phyloP scores from a whole-genome alignment of 495 filamentous ascomycete genomes.

The Talaromyces nanjingensis region DNA sequence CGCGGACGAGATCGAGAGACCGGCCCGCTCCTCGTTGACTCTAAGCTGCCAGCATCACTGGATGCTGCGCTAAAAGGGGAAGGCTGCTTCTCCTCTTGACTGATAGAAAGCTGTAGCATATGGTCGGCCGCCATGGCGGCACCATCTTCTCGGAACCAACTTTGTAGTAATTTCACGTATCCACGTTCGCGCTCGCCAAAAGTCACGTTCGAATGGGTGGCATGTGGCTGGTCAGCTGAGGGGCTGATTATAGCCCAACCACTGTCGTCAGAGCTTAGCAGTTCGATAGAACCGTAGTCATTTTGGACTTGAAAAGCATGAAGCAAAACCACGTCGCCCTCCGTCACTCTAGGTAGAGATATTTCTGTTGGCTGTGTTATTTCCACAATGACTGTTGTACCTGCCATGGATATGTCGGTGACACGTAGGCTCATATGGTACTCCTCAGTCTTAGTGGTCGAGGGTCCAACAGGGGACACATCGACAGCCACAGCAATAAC shows the following conservation, averaged over 20 bases:
- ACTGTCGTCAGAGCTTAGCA: constrained; percentile 42
- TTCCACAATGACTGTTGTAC: constrained; percentile 45
- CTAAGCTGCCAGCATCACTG: constrained; percentile 32
- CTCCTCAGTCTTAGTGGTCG: constrained; percentile 60
- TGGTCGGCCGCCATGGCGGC: constrained; percentile 31
- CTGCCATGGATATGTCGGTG: constrained; percentile 55
- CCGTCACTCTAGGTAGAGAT: constrained; percentile 57
- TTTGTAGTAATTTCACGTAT: constrained; percentile 47
- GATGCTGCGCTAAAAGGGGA: constrained; percentile 21
- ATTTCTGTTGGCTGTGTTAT: constrained; percentile 69
- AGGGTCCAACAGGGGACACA: constrained; percentile 46
- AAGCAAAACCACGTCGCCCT: constrained; percentile 72
- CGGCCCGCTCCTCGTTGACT: constrained; percentile 15
- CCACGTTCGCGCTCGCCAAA: constrained; percentile 50
- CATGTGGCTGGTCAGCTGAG: constrained; percentile 35
- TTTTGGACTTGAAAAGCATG: constrained; percentile 62
- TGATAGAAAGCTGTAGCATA: constrained; percentile 31
- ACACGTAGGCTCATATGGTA: constrained; percentile 62
- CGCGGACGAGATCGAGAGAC: constrained; percentile 28
- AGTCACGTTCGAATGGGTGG: constrained; percentile 60
- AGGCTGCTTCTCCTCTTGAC: constrained; percentile 26
- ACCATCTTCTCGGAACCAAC: constrained; percentile 31
- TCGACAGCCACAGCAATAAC: constrained; percentile 62
- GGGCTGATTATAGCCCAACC: constrained; percentile 60
- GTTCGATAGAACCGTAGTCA: constrained; percentile 34